These are phyloP conservation scores for Coniochaeta hoffmannii DNA, from an alignment of 2,329 filamentous ascomycete genomes.

Conservation along the genomic window DNA sequence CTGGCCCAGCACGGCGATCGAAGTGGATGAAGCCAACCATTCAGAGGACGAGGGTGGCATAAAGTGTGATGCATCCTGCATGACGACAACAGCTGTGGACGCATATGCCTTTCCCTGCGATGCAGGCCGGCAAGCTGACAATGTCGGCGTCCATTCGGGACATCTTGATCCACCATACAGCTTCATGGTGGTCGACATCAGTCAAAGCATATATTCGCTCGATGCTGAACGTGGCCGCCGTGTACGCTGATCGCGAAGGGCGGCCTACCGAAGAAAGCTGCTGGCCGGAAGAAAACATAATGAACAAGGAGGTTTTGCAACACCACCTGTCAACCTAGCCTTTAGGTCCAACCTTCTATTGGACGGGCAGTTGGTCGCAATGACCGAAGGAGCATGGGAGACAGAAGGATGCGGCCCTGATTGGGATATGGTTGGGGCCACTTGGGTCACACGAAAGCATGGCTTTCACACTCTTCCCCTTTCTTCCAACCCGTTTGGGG, in stretches of 20 bases:
- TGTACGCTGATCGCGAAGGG: background rate
- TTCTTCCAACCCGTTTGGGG: background rate
- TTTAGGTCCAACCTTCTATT: too few species aligned
- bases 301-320: too few species aligned
- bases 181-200: background rate
- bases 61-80: background rate
- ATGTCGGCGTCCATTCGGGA: background rate
- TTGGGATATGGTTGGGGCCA: background rate
- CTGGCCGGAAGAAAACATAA: background rate
- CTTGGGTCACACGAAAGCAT: background rate
- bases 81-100: background rate
- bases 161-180: background rate
- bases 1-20: background rate
- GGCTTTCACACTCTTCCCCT: background rate
- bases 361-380: background rate
- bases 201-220: background rate
- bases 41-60: background rate
- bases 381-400: background rate
- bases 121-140: background rate
- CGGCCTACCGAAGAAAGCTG: background rate
- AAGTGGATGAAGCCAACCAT: background rate
- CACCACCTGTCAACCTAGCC: too few species aligned
- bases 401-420: background rate
- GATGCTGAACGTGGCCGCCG: background rate
- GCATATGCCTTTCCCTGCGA: background rate